Evolutionary conservation across 1,284 basidiomycete genomes (phyloP).

Genomic region (Austroboletus niveus): DNA sequence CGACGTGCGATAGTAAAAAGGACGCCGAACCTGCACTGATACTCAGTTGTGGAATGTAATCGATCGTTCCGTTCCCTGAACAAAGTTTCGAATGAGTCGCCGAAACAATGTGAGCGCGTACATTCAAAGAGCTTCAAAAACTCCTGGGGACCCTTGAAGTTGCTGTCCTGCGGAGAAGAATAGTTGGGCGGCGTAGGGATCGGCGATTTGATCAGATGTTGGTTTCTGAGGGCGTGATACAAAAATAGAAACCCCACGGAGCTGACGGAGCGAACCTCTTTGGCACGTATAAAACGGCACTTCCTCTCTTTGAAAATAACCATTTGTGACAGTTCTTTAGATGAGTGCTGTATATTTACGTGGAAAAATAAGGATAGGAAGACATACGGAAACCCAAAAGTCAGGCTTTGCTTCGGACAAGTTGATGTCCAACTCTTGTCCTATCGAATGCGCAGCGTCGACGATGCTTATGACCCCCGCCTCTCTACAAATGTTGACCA

Average conservation of each 20-base stretch:
- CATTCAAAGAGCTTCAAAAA: constrained; percentile 65
- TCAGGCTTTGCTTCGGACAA: constrained; percentile 62
- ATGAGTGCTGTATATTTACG: background rate
- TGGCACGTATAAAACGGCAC: constrained; percentile 77
- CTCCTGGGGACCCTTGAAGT: constrained; percentile 32
- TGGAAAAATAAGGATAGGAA: background rate
- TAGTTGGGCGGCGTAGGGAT: constrained; percentile 75
- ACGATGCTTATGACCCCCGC: constrained; percentile 69
- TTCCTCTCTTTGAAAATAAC: constrained; percentile 72
- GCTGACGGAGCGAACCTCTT: constrained; percentile 47
- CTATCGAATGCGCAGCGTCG: constrained; percentile 86
- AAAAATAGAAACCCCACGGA: background rate
- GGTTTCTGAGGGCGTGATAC: constrained; percentile 45
- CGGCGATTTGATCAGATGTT: constrained; percentile 70
- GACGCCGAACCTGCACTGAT: constrained; percentile 48
- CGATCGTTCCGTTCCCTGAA: constrained; percentile 71
- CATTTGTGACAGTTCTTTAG: constrained; percentile 81
- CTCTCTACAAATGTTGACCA: constrained; percentile 69
- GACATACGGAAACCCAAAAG: constrained; percentile 74
- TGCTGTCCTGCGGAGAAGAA: constrained; percentile 38
- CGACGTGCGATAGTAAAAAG: constrained; percentile 9
- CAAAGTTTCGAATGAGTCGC: constrained; percentile 2
- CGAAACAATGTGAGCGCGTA: constrained; percentile 26
- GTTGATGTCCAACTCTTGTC: constrained; percentile 62
- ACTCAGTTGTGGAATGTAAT: constrained; percentile 54